Conservation (phyloP, 2,329 filamentous ascomycete genomes). For the Phialocephala sp. region DNA sequence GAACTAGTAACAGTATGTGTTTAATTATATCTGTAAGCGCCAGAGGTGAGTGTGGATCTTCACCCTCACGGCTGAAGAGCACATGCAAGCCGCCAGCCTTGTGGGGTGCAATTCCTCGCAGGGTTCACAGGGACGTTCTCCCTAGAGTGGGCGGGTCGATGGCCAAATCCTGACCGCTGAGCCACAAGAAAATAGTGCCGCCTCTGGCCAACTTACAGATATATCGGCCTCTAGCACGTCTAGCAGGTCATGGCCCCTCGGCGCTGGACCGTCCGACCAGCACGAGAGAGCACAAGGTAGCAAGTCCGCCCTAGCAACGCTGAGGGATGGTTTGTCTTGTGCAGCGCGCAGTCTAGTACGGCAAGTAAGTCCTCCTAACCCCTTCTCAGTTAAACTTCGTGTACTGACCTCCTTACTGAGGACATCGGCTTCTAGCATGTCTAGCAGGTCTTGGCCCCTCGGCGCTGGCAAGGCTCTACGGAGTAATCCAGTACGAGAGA, state of each 20-base stretch:
- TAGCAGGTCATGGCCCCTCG: background rate
- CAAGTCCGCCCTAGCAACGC: constrained; percentile 6
- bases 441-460: background rate
- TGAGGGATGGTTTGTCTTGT: constrained; percentile 7
- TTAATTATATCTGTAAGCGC: background rate
- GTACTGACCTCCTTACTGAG: background rate
- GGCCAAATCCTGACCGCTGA: background rate
- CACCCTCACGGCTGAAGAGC: background rate
- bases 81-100: background rate
- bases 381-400: background rate
- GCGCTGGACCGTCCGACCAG: constrained; percentile 1
- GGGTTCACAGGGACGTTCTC: background rate
- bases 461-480: too few species aligned
- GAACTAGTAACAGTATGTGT: background rate
- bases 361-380: background rate
- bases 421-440: too few species aligned
- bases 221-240: background rate
- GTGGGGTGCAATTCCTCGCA: background rate
- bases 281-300: background rate
- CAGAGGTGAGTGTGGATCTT: background rate
- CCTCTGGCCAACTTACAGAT: background rate
- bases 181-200: background rate
- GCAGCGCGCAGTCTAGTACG: background rate
- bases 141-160: background rate
- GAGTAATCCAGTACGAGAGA: background rate